These are phyloP conservation scores for Euptelea pleiosperma DNA, from an alignment of 164 flowering plant species.

Conservation along the genomic window DNA sequence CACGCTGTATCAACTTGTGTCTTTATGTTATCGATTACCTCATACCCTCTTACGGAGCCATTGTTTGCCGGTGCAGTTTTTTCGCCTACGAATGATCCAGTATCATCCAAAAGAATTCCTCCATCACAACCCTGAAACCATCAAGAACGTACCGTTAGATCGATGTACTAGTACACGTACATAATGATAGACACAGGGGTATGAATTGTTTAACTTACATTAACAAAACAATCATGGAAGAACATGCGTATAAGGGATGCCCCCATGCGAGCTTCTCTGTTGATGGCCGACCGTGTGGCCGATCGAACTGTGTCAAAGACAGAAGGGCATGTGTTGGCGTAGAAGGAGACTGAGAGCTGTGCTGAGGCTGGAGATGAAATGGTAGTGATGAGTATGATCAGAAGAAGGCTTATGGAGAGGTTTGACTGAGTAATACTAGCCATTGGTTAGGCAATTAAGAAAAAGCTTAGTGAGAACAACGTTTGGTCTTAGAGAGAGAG, in stretches of 20 bases:
- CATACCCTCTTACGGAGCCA: slow-evolving; percentile 18
- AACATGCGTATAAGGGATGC: slow-evolving; percentile 39
- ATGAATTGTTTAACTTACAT: slow-evolving; percentile 7
- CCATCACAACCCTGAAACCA: slow-evolving; percentile 26
- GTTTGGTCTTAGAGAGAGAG: too few species aligned
- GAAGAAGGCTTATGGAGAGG: too few species aligned
- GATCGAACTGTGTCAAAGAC: slow-evolving; percentile 30
- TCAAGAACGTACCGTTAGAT: background rate
- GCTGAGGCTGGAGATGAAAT: slow-evolving; percentile 15
- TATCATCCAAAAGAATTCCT: slow-evolving; percentile 16
- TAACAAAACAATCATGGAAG: slow-evolving; percentile 46
- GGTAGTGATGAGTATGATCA: background rate
- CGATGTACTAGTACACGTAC: background rate
- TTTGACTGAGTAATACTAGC: too few species aligned
- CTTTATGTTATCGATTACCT: slow-evolving; percentile 21
- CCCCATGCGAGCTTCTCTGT: slow-evolving; percentile 36
- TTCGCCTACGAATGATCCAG: slow-evolving; percentile 18
- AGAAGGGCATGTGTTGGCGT: slow-evolving; percentile 30
- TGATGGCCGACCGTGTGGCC: slow-evolving; percentile 18
- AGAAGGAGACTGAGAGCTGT: slow-evolving; percentile 27
- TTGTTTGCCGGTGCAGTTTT: slow-evolving; percentile 10
- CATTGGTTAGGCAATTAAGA: too few species aligned
- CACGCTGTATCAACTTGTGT: slow-evolving; percentile 26
- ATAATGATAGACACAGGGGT: background rate
- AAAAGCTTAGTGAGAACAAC: too few species aligned